These are phyloP conservation scores for Lyophyllum decastes DNA, from an alignment of 768 basidiomycete species.

Conservation along the genomic window DNA sequence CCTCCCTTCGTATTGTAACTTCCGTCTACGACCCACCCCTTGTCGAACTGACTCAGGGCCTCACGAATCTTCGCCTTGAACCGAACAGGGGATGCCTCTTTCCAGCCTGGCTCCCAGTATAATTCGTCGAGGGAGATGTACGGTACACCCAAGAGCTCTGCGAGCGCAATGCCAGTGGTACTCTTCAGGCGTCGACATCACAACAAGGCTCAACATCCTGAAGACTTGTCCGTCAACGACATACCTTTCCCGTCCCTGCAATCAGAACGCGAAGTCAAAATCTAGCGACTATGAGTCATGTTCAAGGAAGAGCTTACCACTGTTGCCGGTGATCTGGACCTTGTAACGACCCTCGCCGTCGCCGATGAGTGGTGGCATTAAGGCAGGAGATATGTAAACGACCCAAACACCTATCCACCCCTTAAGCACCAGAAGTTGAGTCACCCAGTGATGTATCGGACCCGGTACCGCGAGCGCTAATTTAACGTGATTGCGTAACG, in stretches of 20 bases:
- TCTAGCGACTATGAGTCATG: not conserved
- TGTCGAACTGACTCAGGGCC: constrained; percentile 26
- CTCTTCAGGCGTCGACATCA: constrained; percentile 31
- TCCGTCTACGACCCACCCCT: constrained; percentile 61
- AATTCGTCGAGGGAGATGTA: constrained; percentile 48
- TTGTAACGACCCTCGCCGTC: constrained; percentile 47
- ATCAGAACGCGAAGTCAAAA: not conserved
- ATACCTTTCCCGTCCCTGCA: constrained; percentile 33
- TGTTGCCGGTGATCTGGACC: constrained; percentile 52
- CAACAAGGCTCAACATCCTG: not conserved
- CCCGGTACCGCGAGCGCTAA: not conserved
- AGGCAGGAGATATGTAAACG: not conserved
- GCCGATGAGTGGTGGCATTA: constrained; percentile 37
- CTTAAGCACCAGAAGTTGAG: not conserved
- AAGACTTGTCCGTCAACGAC: not conserved
- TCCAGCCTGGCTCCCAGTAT: constrained; percentile 54
- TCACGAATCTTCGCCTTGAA: constrained; percentile 29
- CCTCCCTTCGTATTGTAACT: constrained; percentile 34
- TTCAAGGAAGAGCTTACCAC: constrained; percentile 13
- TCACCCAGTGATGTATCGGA: not conserved
- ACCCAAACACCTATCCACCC: not conserved
- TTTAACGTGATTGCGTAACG: not conserved
- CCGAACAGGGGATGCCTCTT: constrained; percentile 26
- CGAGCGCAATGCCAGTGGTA: constrained; percentile 48
- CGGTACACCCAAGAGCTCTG: constrained; percentile 43